These are phyloP conservation scores for Trichoderma lentiforme DNA, from an alignment of 2,329 filamentous ascomycete species.

Conservation along the genomic window DNA sequence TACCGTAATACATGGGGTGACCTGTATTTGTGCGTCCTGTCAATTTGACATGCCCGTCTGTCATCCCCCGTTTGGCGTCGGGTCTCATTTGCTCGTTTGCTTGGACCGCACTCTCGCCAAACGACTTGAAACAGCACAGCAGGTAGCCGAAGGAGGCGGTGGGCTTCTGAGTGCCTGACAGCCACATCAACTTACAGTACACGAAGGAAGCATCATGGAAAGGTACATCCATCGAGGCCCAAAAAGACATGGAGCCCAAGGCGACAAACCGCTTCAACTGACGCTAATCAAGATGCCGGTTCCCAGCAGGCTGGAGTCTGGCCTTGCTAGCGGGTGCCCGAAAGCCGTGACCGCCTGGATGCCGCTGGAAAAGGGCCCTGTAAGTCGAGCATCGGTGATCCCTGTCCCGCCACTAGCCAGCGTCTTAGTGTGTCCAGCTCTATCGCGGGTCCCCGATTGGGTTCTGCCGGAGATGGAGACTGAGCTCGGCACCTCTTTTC, in stretches of 20 bases:
- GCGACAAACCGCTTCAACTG: neutral
- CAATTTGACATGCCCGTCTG: neutral
- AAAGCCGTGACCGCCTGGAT: neutral
- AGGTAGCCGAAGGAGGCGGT: constrained; percentile 8
- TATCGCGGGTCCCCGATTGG: constrained; percentile 11
- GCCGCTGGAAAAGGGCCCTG: neutral
- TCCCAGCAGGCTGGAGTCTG: neutral
- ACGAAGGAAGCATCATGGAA: neutral
- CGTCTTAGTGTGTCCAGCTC: neutral
- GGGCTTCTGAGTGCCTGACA: neutral
- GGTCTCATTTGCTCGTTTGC: neutral
- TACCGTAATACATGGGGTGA: neutral
- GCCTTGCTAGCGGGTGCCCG: neutral
- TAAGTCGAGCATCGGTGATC: neutral
- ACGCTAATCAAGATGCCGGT: neutral
- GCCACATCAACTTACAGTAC: neutral
- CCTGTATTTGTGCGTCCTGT: neutral
- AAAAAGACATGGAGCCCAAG: neutral
- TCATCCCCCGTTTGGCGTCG: neutral
- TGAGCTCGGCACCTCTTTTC: neutral
- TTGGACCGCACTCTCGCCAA: neutral
- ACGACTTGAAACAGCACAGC: neutral
- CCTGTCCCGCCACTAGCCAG: neutral
- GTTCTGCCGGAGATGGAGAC: neutral
- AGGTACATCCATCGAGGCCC: neutral